Evolutionary conservation across 345 rosid species (phyloP), one percentile per base, ranked within the genome.

Genomic region (Heritiera fomes): DNA sequence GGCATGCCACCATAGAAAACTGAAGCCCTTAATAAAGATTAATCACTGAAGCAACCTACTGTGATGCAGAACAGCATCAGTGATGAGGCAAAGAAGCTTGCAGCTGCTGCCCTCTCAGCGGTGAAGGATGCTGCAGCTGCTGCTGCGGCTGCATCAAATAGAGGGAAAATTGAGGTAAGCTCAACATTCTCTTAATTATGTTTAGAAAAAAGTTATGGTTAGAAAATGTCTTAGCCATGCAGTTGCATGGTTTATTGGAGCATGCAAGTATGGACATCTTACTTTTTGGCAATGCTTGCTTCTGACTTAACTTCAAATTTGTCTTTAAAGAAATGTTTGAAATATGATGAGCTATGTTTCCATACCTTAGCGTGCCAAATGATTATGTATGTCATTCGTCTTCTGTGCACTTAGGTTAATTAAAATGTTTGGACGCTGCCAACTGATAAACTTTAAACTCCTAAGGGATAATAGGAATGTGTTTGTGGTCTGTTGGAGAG

Each of bases 31-130:
- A 32, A n/a, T 49, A 73, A 56, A 45, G 77, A 82, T 74, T 50
- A 46, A 78, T 41, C 58, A 12, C 77, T 63, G 43, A 82, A 84
- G 76, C 84, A 78, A 81, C 80, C 79, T 66, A 40, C 5, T 10
- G 75, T 69, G 67, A 11, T 38, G 74, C 86, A 81, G 79, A 84
- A 68, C 81, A 80, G 73, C 46, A 75, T 79, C 15, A 79, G 83
- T 78, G 96, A 90, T 74, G 93, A 92, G 78, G 87, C 94, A 75
- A 92, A 83, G 87, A 89, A 73, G 78, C 67, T 91, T 76, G 97
- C 97, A 20, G 91, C 95, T n/a, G 94, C 98, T 68, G 99, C 98
- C 72, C 87, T 95, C 41, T 87, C 93, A 77, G 99, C 99, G 1
- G 94, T 92, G 46, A 90, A 82, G 88, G 91, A 89, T 75, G 96